A percentile compares a stretch with the other conserved stretches of the same genome.
Evolutionary conservation across 2,329 filamentous ascomycete genomes (phyloP).

Genomic region (Cordyceps militaris): DNA sequence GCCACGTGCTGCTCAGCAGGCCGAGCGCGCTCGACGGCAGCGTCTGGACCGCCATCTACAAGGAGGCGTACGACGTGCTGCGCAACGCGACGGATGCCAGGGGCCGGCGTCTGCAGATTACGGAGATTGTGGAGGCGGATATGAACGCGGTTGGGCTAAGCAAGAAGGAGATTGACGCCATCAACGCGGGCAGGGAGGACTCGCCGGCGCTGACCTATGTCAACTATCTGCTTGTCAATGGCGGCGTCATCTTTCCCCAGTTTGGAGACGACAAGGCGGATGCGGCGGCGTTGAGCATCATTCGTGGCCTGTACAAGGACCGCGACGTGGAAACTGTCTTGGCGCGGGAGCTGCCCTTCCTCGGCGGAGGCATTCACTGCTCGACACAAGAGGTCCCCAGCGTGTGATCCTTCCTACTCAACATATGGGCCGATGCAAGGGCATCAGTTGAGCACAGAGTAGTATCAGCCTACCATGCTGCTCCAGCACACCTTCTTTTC

Average conservation of each 20-base stretch:
- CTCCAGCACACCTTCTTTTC: too few relatives aligned
- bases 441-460: too few relatives aligned
- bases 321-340: slow-evolving; percentile 17
- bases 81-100: slow-evolving; percentile 16
- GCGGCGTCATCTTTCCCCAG: slow-evolving; percentile 23
- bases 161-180: slow-evolving; percentile 7
- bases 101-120: slow-evolving; percentile 19
- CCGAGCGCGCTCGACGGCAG: slow-evolving; percentile 13
- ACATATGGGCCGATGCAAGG: too few relatives aligned
- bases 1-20: slow-evolving; percentile 19
- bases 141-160: slow-evolving; percentile 13
- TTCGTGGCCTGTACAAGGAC: slow-evolving; percentile 13
- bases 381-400: slow-evolving; percentile 23
- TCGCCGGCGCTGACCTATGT: slow-evolving; percentile 18
- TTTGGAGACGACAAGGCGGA: slow-evolving; percentile 22
- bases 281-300: slow-evolving; percentile 16
- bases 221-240: slow-evolving; percentile 24
- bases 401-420: too few relatives aligned
- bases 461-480: too few relatives aligned
- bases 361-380: slow-evolving; percentile 24
- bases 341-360: slow-evolving; percentile 15
- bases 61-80: slow-evolving; percentile 18
- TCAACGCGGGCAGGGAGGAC: background rate
- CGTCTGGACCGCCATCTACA: slow-evolving; percentile 17
- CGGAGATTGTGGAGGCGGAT: slow-evolving; percentile 21